A percentile compares a stretch with the other conserved stretches of the same genome.
Conservation (phyloP, 2,329 filamentous ascomycete species). For the Sporothrix brunneoviolacea region DNA sequence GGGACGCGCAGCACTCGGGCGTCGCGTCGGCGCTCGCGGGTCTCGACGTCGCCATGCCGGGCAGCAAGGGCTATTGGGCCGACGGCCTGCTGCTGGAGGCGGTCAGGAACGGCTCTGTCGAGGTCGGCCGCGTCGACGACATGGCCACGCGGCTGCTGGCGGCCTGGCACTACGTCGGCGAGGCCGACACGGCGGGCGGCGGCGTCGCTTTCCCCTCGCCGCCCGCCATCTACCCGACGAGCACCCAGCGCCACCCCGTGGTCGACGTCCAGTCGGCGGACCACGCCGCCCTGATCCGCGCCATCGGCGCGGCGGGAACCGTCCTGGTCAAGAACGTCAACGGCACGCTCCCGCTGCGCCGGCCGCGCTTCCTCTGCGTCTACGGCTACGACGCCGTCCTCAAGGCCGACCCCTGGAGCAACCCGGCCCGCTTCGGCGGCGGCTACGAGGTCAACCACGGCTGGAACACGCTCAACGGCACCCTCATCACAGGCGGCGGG, state of each 20-base stretch:
- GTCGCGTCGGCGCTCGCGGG: constrained; percentile 50
- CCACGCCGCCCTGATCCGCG: constrained; percentile 42
- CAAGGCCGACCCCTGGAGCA: constrained; percentile 38
- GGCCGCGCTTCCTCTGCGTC: constrained; percentile 47
- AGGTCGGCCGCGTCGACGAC: constrained; percentile 65
- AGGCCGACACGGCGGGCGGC: constrained; percentile 30
- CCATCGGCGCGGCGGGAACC: constrained; percentile 50
- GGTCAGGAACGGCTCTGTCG: constrained; percentile 69
- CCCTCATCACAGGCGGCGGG: constrained; percentile 45
- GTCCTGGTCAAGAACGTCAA: constrained; percentile 59
- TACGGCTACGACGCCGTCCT: constrained; percentile 56
- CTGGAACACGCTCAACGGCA: constrained; percentile 47
- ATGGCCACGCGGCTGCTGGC: constrained; percentile 59
- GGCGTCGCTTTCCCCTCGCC: constrained; percentile 23
- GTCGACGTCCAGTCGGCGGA: constrained; percentile 52
- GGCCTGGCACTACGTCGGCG: constrained; percentile 28
- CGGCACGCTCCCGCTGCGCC: constrained; percentile 43
- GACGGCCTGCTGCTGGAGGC: constrained; percentile 60
- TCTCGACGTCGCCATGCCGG: constrained; percentile 65
- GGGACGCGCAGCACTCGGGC: constrained; percentile 58
- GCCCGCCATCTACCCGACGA: constrained; percentile 38
- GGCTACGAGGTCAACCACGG: constrained; percentile 37
- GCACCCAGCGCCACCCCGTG: constrained; percentile 53
- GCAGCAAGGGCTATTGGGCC: constrained; percentile 48
- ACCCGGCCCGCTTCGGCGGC: constrained; percentile 36